Conservation (phyloP, 2,329 filamentous ascomycete genomes). For the Pseudovirgaria hyperparasitica region DNA sequence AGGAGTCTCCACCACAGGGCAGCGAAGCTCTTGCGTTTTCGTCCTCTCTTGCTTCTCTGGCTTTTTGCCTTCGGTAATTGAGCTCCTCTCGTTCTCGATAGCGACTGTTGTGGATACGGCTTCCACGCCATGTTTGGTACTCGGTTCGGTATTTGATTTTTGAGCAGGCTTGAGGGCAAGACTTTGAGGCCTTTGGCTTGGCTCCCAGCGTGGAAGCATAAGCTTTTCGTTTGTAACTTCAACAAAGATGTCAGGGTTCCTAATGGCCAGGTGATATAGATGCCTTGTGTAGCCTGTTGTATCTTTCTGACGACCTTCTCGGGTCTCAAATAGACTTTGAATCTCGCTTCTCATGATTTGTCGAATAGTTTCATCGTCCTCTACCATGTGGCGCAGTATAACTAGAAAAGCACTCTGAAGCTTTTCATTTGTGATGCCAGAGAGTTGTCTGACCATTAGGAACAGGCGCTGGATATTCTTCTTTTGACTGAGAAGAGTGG, state of each 20-base stretch:
- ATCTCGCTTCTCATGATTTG: slow-evolving; percentile 91
- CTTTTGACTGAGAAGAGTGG: slow-evolving; percentile 68
- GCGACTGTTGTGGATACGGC: slow-evolving; percentile 15
- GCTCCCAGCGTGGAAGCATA: slow-evolving; percentile 54
- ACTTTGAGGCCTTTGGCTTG: slow-evolving; percentile 38
- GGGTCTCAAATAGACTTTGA: slow-evolving; percentile 55
- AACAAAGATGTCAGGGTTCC: slow-evolving; percentile 75
- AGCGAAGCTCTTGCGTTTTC: slow-evolving; percentile 60
- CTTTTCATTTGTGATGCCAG: slow-evolving; percentile 62
- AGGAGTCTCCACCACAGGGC: slow-evolving; percentile 78
- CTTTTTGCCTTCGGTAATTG: slow-evolving; percentile 14
- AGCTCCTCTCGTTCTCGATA: slow-evolving; percentile 5
- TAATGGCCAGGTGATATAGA: slow-evolving; percentile 66
- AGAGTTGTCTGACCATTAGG: slow-evolving; percentile 87
- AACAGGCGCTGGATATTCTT: slow-evolving; percentile 83
- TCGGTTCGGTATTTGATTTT: slow-evolving; percentile 13
- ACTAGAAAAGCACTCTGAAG: slow-evolving; percentile 69
- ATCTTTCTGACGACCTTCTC: slow-evolving; percentile 43
- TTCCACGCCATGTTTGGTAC: slow-evolving; percentile 20
- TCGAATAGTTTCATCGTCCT: slow-evolving; percentile 82
- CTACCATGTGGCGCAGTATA: slow-evolving; percentile 81
- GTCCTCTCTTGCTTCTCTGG: slow-evolving; percentile 46
- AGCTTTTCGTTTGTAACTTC: slow-evolving; percentile 77
- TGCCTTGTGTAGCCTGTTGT: slow-evolving; percentile 61
- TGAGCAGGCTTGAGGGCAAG: slow-evolving; percentile 34